Evolutionary conservation across 225 moss, liverwort and hornwort species (phyloP).

Genomic region (Marchantia polymorpha): DNA sequence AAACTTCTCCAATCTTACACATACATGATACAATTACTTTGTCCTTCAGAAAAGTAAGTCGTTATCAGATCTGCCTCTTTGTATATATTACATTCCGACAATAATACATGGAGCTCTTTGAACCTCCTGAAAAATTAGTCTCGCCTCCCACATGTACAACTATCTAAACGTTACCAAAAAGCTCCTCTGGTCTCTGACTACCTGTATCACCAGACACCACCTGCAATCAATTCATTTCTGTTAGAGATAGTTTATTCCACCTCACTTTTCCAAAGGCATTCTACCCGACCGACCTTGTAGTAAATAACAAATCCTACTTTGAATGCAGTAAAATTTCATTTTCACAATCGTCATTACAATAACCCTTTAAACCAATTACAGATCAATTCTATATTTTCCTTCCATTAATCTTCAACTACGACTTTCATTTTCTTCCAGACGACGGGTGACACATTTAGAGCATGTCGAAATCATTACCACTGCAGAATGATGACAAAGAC

Average conservation of each 20-base stretch:
- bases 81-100: constrained; percentile 6
- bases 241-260: not conserved
- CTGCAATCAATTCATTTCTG: not conserved
- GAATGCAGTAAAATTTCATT: not conserved
- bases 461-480: not conserved
- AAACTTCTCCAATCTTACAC: too few species aligned
- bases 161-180: not conserved
- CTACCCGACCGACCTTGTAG: not conserved
- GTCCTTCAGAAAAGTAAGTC: not conserved
- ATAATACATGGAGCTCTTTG: not conserved
- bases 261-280: not conserved
- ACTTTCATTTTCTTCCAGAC: not conserved
- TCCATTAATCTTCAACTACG: not conserved
- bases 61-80: constrained; percentile 3
- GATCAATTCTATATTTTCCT: too few species aligned
- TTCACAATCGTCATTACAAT: too few species aligned
- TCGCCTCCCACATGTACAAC: not conserved
- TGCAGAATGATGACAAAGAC: not conserved
- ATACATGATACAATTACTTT: too few species aligned
- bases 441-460: not conserved
- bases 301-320: not conserved
- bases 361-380: too few species aligned
- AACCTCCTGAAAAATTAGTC: not conserved
- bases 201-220: constrained; percentile 12
- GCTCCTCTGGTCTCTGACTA: not conserved